Conservation (phyloP, 2,329 filamentous ascomycete genomes). For the Lecanoromycetidae sp. region DNA sequence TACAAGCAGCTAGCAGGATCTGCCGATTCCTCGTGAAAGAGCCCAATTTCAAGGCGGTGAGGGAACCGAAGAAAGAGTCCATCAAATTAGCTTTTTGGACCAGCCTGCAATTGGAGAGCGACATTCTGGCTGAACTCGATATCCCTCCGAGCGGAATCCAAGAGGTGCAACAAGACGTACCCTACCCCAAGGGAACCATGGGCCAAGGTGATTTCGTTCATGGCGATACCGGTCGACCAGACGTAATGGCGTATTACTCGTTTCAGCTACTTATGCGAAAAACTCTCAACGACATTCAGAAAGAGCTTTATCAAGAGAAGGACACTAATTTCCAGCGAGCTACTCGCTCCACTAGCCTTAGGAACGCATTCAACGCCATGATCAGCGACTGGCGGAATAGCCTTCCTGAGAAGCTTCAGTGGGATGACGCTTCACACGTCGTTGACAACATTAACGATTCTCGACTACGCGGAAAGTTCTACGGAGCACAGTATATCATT, state of each 20-base stretch:
- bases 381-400: slow-evolving; percentile 43
- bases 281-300: slow-evolving; percentile 23
- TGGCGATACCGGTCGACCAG: slow-evolving; percentile 22
- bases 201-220: slow-evolving; percentile 19
- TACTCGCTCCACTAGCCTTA: slow-evolving; percentile 31
- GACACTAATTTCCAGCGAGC: slow-evolving; percentile 39
- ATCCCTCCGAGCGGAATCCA: slow-evolving; percentile 48
- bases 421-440: slow-evolving; percentile 57
- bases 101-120: slow-evolving; percentile 84
- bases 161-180: slow-evolving; percentile 42
- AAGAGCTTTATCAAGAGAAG: slow-evolving; percentile 20
- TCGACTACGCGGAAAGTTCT: slow-evolving; percentile 83
- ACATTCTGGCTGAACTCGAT: slow-evolving; percentile 78
- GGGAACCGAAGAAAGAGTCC: slow-evolving; percentile 43
- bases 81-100: slow-evolving; percentile 79
- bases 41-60: slow-evolving; percentile 5
- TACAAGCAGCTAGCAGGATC: slow-evolving; percentile 47
- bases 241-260: slow-evolving; percentile 46
- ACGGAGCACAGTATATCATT: slow-evolving; percentile 81
- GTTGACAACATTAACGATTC: slow-evolving; percentile 67
- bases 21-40: slow-evolving; percentile 60
- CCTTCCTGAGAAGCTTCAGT: slow-evolving; percentile 43
- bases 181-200: slow-evolving; percentile 22
- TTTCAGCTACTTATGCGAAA: slow-evolving; percentile 49
- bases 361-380: slow-evolving; percentile 34